phyloP scores from a whole-genome alignment of 2,329 filamentous ascomycete species.

The Spiromastix sp. region DNA sequence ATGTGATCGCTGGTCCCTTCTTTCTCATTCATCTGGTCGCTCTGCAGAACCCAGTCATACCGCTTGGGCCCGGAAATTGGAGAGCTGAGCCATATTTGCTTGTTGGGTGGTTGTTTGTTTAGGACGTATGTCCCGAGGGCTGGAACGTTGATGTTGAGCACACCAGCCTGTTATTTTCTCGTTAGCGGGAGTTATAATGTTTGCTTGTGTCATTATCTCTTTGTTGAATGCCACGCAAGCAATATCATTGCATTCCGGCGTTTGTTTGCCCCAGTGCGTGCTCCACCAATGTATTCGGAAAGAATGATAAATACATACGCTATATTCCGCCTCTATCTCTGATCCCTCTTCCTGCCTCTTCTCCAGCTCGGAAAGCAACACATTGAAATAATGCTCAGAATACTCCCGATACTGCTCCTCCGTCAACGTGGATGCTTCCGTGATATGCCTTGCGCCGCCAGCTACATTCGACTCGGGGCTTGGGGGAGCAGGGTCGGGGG shows the following conservation, averaged over 20 bases:
- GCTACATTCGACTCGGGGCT: constrained; percentile 24
- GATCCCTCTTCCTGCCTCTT: constrained; percentile 58
- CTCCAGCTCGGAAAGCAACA: constrained; percentile 54
- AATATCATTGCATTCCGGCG: background rate
- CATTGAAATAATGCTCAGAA: constrained; percentile 63
- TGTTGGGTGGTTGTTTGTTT: constrained; percentile 98
- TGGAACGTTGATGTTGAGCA: constrained; percentile 65
- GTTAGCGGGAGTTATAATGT: background rate
- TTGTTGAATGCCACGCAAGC: no score
- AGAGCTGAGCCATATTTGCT: constrained; percentile 92
- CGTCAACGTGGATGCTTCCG: constrained; percentile 53
- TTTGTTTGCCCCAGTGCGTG: no score
- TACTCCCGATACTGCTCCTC: constrained; percentile 65
- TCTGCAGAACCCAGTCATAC: constrained; percentile 71
- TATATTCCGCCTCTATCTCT: constrained; percentile 80
- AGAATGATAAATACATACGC: constrained; percentile 45
- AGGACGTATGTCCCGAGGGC: constrained; percentile 75
- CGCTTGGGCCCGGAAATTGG: constrained; percentile 86
- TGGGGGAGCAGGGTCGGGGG: constrained; percentile 41
- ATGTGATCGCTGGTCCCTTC: constrained; percentile 49
- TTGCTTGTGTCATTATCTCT: no score
- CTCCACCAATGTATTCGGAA: background rate
- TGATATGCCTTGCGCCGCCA: constrained; percentile 34
- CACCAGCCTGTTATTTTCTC: constrained; percentile 55
- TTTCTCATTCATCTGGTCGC: constrained; percentile 67